Evolutionary conservation across 257 asterid species (phyloP).

Genomic region (Solanum verrucosum): DNA sequence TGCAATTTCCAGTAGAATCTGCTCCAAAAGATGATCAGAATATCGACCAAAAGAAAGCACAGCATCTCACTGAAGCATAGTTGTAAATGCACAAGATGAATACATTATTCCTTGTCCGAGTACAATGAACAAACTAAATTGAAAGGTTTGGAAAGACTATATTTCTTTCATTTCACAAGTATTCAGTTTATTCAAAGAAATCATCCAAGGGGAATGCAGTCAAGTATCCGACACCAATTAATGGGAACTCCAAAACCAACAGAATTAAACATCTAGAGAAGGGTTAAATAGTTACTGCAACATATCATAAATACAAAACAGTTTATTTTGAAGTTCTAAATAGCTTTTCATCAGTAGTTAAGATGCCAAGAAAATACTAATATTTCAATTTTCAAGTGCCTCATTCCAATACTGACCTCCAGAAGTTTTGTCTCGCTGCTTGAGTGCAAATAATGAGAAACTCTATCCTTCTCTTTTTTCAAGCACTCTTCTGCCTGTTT

Average conservation of each 20-base stretch:
- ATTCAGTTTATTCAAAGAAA: background rate
- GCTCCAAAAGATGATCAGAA: background rate
- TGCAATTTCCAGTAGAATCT: background rate
- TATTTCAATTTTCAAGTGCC: background rate
- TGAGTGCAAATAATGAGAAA: slow-evolving; percentile 40
- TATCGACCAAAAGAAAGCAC: background rate
- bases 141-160: background rate
- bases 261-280: background rate
- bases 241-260: background rate
- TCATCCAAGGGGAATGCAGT: background rate
- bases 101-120: background rate
- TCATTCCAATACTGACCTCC: slow-evolving; percentile 26
- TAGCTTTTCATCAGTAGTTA: background rate
- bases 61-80: background rate
- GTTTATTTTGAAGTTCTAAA: background rate
- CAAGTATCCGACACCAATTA: background rate
- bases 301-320: background rate
- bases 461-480: slow-evolving; percentile 47
- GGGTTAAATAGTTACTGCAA: background rate
- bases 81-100: background rate
- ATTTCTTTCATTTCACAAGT: background rate
- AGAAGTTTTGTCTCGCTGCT: slow-evolving; percentile 36
- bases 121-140: background rate
- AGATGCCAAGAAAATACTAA: background rate
- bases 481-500: slow-evolving; percentile 48